These are phyloP conservation scores for Cryphonectria carpinicola DNA, from an alignment of 2,329 filamentous ascomycete species.

Conservation along the genomic window DNA sequence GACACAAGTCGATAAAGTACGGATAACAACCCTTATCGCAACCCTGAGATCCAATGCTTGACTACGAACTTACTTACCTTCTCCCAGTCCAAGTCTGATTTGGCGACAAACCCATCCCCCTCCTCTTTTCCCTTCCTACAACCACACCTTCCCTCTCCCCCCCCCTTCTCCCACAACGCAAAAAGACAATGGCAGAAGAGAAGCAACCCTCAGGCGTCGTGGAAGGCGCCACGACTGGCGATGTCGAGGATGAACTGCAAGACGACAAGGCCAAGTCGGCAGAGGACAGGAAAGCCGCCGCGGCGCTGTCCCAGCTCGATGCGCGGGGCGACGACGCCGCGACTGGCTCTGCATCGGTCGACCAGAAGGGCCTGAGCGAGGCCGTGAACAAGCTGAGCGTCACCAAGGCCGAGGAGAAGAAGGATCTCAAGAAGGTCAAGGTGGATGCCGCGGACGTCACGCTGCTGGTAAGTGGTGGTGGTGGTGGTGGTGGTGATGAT, in stretches of 20 bases:
- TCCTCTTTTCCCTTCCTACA: background rate
- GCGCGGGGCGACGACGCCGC: constrained; percentile 50
- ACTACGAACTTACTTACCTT: background rate
- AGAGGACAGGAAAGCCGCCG: constrained; percentile 77
- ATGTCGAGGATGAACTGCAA: constrained; percentile 60
- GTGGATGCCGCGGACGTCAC: constrained; percentile 73
- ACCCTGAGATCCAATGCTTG: constrained; percentile 6
- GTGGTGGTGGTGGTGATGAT: constrained; percentile 35
- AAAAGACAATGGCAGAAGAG: constrained; percentile 59
- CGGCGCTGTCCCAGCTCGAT: constrained; percentile 73
- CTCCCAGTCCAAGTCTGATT: background rate
- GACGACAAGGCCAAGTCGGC: constrained; percentile 61
- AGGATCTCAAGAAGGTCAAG: constrained; percentile 66
- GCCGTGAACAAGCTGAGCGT: constrained; percentile 68
- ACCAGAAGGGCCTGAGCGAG: constrained; percentile 71
- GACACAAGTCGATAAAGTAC: background rate
- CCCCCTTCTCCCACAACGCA: background rate
- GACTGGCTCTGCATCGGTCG: constrained; percentile 58
- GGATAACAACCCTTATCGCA: constrained; percentile 11
- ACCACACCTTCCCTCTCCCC: constrained; percentile 7
- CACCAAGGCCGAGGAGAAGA: constrained; percentile 44
- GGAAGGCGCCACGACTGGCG: constrained; percentile 63
- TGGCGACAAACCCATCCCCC: background rate
- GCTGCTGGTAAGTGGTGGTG: constrained; percentile 60
- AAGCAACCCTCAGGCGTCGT: constrained; percentile 61